Evolutionary conservation across 2,329 filamentous ascomycete species (phyloP), one percentile per base, ranked within the genome.

Genomic region (Colletotrichum cuscutae): DNA sequence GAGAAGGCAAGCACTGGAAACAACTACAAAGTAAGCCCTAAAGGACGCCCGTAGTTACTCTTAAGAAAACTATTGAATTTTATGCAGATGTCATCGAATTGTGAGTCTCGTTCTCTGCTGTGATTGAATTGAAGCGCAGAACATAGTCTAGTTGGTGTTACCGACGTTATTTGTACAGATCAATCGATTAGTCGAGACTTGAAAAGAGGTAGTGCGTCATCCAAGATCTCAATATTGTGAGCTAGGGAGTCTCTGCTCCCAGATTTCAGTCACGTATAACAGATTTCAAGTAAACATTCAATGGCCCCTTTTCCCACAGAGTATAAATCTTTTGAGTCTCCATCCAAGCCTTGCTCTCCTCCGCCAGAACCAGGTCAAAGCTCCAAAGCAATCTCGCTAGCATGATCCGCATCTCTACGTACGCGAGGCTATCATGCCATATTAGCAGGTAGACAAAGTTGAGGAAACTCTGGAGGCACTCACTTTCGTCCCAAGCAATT

Each of bases 361-460:
- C 75, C 5, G 75, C 77, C 4, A 87, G 77, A 49, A 80, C 76
- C 58, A 87, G 71, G 65, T 88, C 86, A 68, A 88, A 88, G 30
- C 83, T 82, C 69, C 79, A 87, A 4, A 89, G 75, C 13, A 89
- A 63, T 5, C 83, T 81, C 3, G 84, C 81, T 2, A 87, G 75
- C 13, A 88, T 83, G 5, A 87, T 73, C 1, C 85, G 83, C 83
- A 89, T 86, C 76, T 89, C 86, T 2, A 81, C 81, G 56, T 85
- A 85, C 1, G 87, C 86, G 32, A 87, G 80, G 69, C 82, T 75
- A 6, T 35, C 2, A 15, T 61, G 24, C 22, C 32, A 46, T 19
- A 3, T 12, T 11, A 62, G 54, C 12, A 5, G 5, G 22, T 7
- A 35, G 13, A 8, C 11, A 12, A 5, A 7, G n/a, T 0, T 1